Conservation (phyloP, 1,284 basidiomycete genomes). For the Trametes hirsuta region DNA sequence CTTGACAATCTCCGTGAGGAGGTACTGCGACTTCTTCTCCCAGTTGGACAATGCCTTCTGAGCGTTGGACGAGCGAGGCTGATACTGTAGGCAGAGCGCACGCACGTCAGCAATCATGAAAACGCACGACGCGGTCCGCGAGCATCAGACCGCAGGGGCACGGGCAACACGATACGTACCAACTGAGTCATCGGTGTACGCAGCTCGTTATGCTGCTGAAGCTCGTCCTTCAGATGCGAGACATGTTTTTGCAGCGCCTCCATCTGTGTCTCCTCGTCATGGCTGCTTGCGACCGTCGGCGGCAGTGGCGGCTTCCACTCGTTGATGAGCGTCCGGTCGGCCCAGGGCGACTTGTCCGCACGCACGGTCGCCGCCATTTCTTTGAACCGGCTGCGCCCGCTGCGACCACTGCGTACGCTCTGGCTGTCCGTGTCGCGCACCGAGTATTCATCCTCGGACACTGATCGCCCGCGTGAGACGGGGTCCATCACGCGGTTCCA, state of each 20-base stretch:
- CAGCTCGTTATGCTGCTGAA: constrained; percentile 84
- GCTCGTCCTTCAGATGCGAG: constrained; percentile 73
- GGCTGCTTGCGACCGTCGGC: constrained; percentile 80
- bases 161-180: constrained; percentile 48
- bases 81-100: constrained; percentile 58
- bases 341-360: constrained; percentile 65
- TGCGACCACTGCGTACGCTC: constrained; percentile 71
- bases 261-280: constrained; percentile 91
- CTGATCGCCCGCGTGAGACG: constrained; percentile 52
- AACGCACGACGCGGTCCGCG: constrained; percentile 1
- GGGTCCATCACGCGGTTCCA: constrained; percentile 83
- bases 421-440: constrained; percentile 53
- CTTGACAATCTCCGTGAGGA: constrained; percentile 92
- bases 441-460: constrained; percentile 57
- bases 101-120: constrained; percentile 6
- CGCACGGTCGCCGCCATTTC: constrained; percentile 67
- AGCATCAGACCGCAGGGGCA: constrained; percentile 13
- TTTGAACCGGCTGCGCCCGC: constrained; percentile 69
- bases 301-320: constrained; percentile 94
- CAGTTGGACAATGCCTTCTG: constrained; percentile 87
- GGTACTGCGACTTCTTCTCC: constrained; percentile 88
- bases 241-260: constrained; percentile 86
- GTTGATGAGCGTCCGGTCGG: constrained; percentile 81
- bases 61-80: constrained; percentile 73
- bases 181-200: constrained; percentile 83